Conservation (phyloP, 345 rosid species). For the Populus ilicifolia region DNA sequence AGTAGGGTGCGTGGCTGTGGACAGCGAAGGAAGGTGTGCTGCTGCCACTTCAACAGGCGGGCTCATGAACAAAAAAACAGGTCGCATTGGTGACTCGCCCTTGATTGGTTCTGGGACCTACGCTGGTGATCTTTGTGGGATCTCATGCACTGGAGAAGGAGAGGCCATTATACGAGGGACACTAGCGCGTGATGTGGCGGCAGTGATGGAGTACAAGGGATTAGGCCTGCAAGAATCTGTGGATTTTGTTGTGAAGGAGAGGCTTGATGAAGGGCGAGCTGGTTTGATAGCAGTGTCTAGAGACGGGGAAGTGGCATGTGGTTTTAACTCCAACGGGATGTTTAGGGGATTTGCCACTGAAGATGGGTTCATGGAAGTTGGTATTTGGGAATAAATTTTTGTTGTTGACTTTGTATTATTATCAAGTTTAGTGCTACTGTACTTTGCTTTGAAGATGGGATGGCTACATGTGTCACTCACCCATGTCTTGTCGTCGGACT, state of each 20-base stretch:
- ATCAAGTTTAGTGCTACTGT: background rate
- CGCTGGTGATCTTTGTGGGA: slow-evolving; percentile 69
- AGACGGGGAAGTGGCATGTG: slow-evolving; percentile 80
- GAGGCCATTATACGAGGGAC: slow-evolving; percentile 90
- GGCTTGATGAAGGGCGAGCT: slow-evolving; percentile 76
- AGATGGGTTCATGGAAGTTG: slow-evolving; percentile 88
- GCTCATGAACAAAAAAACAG: slow-evolving; percentile 80
- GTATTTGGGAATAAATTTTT: slow-evolving; percentile 45
- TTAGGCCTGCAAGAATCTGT: slow-evolving; percentile 71
- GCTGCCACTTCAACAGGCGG: slow-evolving; percentile 97
- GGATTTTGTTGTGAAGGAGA: slow-evolving; percentile 64
- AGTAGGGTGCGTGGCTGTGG: slow-evolving; percentile 91
- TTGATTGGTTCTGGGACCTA: slow-evolving; percentile 93
- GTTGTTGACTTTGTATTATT: background rate
- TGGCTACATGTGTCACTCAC: background rate
- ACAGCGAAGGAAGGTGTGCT: slow-evolving; percentile 72
- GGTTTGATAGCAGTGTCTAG: slow-evolving; percentile 89
- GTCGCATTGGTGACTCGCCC: slow-evolving; percentile 96
- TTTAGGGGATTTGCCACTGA: slow-evolving; percentile 87
- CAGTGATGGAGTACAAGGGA: slow-evolving; percentile 96
- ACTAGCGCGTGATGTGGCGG: slow-evolving; percentile 84
- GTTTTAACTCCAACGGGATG: slow-evolving; percentile 78
- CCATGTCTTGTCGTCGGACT: background rate
- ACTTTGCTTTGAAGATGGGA: background rate
- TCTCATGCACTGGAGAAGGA: slow-evolving; percentile 95